Conservation (phyloP, 352 stramenopile genomes). For the Globisporangium sylvaticum region DNA sequence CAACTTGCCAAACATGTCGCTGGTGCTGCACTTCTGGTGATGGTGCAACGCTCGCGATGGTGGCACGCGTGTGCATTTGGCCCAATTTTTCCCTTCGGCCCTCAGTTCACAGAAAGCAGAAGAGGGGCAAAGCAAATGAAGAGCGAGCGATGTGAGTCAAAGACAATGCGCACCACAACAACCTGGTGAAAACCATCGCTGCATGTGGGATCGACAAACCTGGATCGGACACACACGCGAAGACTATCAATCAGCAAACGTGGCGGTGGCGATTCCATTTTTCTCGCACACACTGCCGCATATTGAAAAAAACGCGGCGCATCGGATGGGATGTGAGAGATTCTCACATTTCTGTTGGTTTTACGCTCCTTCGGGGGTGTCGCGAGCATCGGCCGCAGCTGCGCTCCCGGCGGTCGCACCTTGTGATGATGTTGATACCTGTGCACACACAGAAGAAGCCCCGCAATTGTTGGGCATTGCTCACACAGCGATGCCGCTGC, state of each 20-base stretch:
- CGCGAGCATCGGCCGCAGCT: not conserved
- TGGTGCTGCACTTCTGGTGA: not conserved
- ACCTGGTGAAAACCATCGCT: not conserved
- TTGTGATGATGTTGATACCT: not conserved
- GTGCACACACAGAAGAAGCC: not conserved
- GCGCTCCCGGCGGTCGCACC: not conserved
- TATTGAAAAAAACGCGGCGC: not conserved
- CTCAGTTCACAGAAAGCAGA: not conserved
- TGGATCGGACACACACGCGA: not conserved
- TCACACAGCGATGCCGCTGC: not conserved
- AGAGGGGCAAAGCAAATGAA: not conserved
- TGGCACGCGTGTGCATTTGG: not conserved
- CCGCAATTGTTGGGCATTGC: not conserved
- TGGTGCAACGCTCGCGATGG: not conserved
- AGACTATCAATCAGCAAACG: not conserved
- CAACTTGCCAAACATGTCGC: not conserved
- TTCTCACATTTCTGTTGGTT: not conserved
- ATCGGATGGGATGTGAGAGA: not conserved
- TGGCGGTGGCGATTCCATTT: not conserved
- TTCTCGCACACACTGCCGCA: not conserved
- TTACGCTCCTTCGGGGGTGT: not conserved
- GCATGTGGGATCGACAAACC: not conserved
- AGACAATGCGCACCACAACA: not conserved
- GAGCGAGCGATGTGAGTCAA: not conserved
- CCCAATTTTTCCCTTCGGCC: not conserved